phyloP scores from a whole-genome alignment of 257 asterid genomes.

The Voacanga thouarsii region DNA sequence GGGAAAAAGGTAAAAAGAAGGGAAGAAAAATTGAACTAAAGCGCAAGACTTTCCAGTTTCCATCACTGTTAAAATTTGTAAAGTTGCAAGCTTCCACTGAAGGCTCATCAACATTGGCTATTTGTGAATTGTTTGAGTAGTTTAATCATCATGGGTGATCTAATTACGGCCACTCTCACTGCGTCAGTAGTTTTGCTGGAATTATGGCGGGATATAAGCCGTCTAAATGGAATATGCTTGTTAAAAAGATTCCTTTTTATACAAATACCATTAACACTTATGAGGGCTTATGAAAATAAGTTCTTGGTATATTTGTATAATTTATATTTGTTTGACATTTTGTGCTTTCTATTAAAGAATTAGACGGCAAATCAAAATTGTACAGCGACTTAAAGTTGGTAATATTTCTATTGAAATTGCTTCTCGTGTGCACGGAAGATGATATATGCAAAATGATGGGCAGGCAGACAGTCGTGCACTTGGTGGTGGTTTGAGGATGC shows the following conservation, averaged over 20 bases:
- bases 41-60: not conserved
- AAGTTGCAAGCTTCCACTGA: not conserved
- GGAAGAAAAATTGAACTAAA: not conserved
- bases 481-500: constrained; percentile 2
- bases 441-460: not conserved
- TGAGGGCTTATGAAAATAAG: too few relatives aligned
- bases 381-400: not conserved
- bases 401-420: too few relatives aligned
- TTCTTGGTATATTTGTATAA: too few relatives aligned
- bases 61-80: not conserved
- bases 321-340: too few relatives aligned
- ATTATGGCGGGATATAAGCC: not conserved
- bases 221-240: not conserved
- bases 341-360: too few relatives aligned
- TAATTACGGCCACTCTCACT: not conserved
- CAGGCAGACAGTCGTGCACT: not conserved
- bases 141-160: not conserved
- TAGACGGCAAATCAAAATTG: too few relatives aligned
- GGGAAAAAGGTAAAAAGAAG: not conserved
- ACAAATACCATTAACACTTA: too few relatives aligned
- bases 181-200: not conserved
- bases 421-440: not conserved
- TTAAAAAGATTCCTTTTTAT: too few relatives aligned
- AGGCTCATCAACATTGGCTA: not conserved
- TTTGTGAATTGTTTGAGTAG: not conserved